A percentile compares a stretch with the other conserved stretches of the same genome.
Conservation (phyloP, 2,329 filamentous ascomycete genomes). For the Colletotrichum cuscutae region DNA sequence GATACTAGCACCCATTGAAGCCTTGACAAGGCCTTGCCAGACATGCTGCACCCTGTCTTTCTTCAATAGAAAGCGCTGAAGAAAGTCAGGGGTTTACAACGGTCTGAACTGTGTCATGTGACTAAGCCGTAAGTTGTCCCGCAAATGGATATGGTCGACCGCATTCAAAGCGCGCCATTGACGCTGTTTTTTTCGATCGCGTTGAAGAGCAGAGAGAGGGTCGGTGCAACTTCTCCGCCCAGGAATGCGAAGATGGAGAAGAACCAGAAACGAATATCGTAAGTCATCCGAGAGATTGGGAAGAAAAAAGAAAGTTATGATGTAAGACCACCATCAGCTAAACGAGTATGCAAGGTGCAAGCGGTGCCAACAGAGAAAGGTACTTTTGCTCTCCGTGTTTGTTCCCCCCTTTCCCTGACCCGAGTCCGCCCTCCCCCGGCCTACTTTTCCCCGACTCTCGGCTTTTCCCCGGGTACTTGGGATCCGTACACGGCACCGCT, state of each 20-base stretch:
- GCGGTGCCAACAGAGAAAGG: conserved; percentile 30
- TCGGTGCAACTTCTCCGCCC: neutral
- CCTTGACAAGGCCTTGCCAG: neutral
- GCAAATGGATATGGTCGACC: neutral
- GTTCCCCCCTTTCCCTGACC: neutral
- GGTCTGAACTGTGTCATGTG: conserved; percentile 15
- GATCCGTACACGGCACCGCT: no score
- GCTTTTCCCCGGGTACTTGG: no score
- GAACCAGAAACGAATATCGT: conserved; percentile 20
- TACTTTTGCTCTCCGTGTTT: neutral
- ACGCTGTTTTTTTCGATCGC: neutral
- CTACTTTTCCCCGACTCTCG: neutral
- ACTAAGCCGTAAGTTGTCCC: conserved; percentile 1
- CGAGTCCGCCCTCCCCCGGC: neutral
- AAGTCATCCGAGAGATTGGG: neutral
- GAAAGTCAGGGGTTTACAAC: neutral
- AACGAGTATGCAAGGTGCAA: conserved; percentile 12
- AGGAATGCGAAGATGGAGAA: conserved; percentile 9
- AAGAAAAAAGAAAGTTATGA: neutral
- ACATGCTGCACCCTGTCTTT: neutral
- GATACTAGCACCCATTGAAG: neutral
- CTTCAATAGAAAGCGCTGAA: neutral
- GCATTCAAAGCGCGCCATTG: neutral
- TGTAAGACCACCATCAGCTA: neutral
- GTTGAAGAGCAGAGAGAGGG: neutral